phyloP scores from a whole-genome alignment of 1,284 basidiomycete genomes.

The Ganoderma boninense region DNA sequence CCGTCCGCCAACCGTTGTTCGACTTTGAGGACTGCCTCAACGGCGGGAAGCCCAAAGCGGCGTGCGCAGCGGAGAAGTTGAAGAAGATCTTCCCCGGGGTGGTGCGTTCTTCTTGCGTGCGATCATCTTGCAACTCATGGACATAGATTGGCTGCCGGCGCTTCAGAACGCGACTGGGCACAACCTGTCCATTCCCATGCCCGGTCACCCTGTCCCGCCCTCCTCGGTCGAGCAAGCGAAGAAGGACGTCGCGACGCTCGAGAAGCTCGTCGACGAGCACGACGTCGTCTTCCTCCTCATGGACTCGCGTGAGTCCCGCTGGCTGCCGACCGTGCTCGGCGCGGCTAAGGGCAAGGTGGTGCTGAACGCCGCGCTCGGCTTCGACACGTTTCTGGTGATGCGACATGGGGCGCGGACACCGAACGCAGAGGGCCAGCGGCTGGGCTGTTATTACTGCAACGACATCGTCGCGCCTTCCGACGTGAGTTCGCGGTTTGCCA shows the following conservation, averaged over 20 bases:
- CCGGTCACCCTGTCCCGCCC: constrained; percentile 89
- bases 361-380: constrained; percentile 95
- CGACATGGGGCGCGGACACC: constrained; percentile 82
- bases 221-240: constrained; percentile 63
- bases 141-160: neutral
- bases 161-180: constrained; percentile 80
- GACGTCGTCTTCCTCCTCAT: constrained; percentile 96
- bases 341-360: constrained; percentile 91
- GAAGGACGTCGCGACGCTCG: constrained; percentile 76
- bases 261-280: constrained; percentile 82
- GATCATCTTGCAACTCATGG: neutral
- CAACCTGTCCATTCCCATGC: constrained; percentile 92
- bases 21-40: constrained; percentile 95
- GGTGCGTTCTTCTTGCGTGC: constrained; percentile 54
- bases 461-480: constrained; percentile 97
- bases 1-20: constrained; percentile 95
- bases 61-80: constrained; percentile 88
- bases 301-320: constrained; percentile 96
- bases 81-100: constrained; percentile 94
- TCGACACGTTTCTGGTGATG: constrained; percentile 98
- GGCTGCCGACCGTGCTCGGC: constrained; percentile 93
- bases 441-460: constrained; percentile 99
- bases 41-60: constrained; percentile 93
- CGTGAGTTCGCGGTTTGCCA: constrained; percentile 55
- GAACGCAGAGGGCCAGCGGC: constrained; percentile 46